Conservation (phyloP, 441 rosid species). For the Erodium trifolium region DNA sequence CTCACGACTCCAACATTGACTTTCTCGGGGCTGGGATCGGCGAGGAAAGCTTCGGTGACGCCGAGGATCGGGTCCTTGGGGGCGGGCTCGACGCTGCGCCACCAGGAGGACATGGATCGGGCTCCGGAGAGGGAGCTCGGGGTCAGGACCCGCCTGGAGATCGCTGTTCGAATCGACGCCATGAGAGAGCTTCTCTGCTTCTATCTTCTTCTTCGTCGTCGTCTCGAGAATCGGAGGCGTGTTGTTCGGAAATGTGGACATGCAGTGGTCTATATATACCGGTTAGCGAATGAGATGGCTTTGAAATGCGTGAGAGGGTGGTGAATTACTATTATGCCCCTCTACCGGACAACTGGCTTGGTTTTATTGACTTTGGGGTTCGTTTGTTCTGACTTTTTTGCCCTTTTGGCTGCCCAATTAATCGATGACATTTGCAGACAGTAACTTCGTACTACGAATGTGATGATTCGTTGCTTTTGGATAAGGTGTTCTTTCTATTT, state of each 20-base stretch:
- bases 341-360: too few species aligned
- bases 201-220: neutral
- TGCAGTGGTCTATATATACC: neutral
- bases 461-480: neutral
- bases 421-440: neutral
- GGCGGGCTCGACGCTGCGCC: constrained; percentile 81
- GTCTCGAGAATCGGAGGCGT: neutral
- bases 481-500: neutral
- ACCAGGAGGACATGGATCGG: constrained; percentile 72
- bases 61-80: constrained; percentile 90
- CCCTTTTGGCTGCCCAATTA: neutral
- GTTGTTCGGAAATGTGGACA: neutral
- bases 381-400: neutral
- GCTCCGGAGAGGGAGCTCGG: constrained; percentile 29
- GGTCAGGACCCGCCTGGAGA: constrained; percentile 15
- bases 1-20: constrained; percentile 94
- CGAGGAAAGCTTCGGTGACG: constrained; percentile 88
- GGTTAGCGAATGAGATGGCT: neutral
- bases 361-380: too few species aligned
- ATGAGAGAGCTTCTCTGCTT: neutral
- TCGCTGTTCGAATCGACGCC: constrained; percentile 14
- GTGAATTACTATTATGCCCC: neutral
- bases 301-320: neutral
- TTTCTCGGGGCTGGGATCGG: constrained; percentile 68
- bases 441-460: neutral